Base-by-base conservation (phyloP, 306 rosid species). In the Medicago arabica region DNA sequence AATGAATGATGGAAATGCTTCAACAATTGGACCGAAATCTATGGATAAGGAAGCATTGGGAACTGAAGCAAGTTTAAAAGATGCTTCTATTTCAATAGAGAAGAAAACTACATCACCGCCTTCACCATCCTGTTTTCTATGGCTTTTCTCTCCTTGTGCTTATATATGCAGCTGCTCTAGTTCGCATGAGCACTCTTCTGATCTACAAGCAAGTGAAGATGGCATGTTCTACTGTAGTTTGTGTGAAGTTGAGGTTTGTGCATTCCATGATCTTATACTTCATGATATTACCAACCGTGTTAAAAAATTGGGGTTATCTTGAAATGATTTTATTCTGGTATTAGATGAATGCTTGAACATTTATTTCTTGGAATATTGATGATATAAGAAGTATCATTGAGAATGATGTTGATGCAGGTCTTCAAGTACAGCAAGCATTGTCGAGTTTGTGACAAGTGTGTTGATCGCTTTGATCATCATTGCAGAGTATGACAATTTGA, bases 371-470 rank as follows among this genome's bases (percentile, higher is more conserved):
- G 21, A 44, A 46, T 23, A 65, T 77, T 51, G 54, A 47, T 80
- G 3, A 53, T 14, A 19, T 31, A 31, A 31, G 36, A 16, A 34
- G 41, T 39, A 67, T 64, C 19, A 75, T 58, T 78, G 31, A 38
- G 49, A 54, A 57, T 71, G 10, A 58, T 78, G 36, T 51, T 65
- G 69, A 63, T 78, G 81, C 89, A 95, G 99, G 99, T 95, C 74
- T 95, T 87, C 91, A 92, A 95, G 84, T 92, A 90, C 81, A 92
- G 99, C 86, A 95, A 95, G 83, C 99, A 95, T 76, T 95, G 99
- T 78, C 75, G 99, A 82, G 97, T 95, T 79, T 95, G 99, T 75
- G 99, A 95, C 80, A 95, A 95, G 81, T 95, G 99, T 59, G 97
- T 95, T 40, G 97, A 95, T 76, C 78, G 79, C 44, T 95, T 95